phyloP scores from a whole-genome alignment of 1,139 yeast genomes.

The Debaryomyces subglobosus region DNA sequence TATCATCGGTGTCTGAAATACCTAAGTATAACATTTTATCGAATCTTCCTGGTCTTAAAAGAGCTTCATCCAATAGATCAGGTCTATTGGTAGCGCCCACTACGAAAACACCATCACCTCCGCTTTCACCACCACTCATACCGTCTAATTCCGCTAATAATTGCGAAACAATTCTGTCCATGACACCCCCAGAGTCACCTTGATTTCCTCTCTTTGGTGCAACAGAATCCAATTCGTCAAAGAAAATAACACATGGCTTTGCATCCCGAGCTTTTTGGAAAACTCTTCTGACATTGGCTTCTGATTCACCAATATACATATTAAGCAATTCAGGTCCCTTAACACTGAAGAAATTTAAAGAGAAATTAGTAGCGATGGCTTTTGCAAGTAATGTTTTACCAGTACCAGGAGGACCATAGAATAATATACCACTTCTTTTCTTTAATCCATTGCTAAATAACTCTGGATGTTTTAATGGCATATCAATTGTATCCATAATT shows the following conservation, averaged over 20 bases:
- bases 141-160: constrained; percentile 93
- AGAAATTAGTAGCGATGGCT: constrained; percentile 94
- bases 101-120: constrained; percentile 92
- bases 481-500: constrained; percentile 90
- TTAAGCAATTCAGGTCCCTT: constrained; percentile 94
- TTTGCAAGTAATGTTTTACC: constrained; percentile 94
- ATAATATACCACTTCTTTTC: constrained; percentile 89
- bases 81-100: constrained; percentile 98
- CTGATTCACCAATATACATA: constrained; percentile 98
- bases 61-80: constrained; percentile 89
- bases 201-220: constrained; percentile 98
- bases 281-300: constrained; percentile 92
- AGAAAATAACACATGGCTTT: constrained; percentile 94
- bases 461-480: constrained; percentile 94
- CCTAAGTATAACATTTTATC: constrained; percentile 95
- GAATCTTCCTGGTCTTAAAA: constrained; percentile 92
- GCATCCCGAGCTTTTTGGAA: constrained; percentile 96
- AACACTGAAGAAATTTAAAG: constrained; percentile 90
- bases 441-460: constrained; percentile 85
- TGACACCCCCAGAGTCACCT: constrained; percentile 98
- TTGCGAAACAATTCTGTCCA: constrained; percentile 97
- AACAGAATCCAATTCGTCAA: constrained; percentile 95
- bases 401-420: constrained; percentile 98
- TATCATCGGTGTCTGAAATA: constrained; percentile 86
- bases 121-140: constrained; percentile 69